Conservation (phyloP, 352 stramenopile genomes). For the Pythium aphanidermatum region DNA sequence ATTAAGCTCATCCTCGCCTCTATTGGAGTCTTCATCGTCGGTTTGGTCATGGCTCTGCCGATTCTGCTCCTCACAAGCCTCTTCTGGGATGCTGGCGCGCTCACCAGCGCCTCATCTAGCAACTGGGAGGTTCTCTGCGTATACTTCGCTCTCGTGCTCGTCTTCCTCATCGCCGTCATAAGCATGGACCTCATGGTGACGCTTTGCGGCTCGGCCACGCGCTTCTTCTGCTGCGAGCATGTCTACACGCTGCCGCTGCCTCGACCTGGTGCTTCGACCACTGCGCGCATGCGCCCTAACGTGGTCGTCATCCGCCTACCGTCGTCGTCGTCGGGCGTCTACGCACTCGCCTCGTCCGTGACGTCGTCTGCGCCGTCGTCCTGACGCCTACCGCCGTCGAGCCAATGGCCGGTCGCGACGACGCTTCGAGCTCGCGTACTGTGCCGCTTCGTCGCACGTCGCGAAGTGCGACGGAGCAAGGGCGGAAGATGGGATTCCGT, state of each 20-base stretch:
- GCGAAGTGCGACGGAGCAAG: too few relatives aligned
- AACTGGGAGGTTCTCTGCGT: constrained; percentile 3
- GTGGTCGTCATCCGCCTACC: constrained; percentile 14
- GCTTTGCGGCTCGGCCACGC: constrained; percentile 12
- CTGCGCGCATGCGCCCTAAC: constrained; percentile 1
- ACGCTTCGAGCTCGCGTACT: too few relatives aligned
- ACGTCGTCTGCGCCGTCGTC: neutral
- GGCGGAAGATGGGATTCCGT: too few relatives aligned
- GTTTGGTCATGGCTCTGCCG: constrained; percentile 2
- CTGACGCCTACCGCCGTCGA: neutral
- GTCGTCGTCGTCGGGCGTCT: constrained; percentile 2
- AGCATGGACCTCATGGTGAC: constrained; percentile 10
- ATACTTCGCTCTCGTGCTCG: constrained; percentile 2
- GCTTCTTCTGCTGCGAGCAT: constrained; percentile 19
- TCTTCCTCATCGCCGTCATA: constrained; percentile 10
- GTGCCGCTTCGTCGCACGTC: too few relatives aligned
- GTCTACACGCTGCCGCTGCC: constrained; percentile 12
- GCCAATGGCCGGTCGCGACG: too few relatives aligned
- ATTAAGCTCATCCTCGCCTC: constrained; percentile 17
- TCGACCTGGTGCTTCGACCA: neutral
- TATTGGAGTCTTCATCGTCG: constrained; percentile 2
- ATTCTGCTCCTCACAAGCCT: neutral
- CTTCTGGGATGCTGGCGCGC: neutral
- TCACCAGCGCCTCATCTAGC: neutral
- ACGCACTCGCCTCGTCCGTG: neutral